phyloP scores from a whole-genome alignment of 2,329 filamentous ascomycete genomes.

The Penicillium sp. region DNA sequence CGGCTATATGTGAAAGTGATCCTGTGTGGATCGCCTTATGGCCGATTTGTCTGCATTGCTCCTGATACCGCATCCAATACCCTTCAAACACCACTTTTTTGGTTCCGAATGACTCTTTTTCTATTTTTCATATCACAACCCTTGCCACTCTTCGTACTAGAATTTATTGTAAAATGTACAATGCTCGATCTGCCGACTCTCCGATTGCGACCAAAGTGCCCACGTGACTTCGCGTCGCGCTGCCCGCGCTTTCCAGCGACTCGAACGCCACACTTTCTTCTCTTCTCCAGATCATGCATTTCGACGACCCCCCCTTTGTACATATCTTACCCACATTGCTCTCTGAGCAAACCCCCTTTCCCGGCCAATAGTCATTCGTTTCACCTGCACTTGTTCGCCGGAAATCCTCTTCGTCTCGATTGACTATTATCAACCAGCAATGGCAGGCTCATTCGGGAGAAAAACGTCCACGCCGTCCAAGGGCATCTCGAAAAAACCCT shows the following conservation, averaged over 20 bases:
- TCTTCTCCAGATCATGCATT: slow-evolving; percentile 2
- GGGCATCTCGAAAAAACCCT: slow-evolving; percentile 15
- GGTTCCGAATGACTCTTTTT: background rate
- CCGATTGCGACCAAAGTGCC: background rate
- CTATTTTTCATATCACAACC: background rate
- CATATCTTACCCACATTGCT: slow-evolving; percentile 6
- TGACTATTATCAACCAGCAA: slow-evolving; percentile 7
- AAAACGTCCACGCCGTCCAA: slow-evolving; percentile 33
- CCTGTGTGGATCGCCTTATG: background rate
- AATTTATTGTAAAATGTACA: background rate
- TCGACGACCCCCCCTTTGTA: slow-evolving; percentile 15
- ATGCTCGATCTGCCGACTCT: background rate
- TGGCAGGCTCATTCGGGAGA: slow-evolving; percentile 29
- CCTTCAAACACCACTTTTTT: slow-evolving; percentile 3
- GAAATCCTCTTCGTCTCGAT: background rate
- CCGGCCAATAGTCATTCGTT: background rate
- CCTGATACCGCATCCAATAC: slow-evolving; percentile 11
- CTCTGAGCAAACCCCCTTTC: background rate
- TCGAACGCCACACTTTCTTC: slow-evolving; percentile 10
- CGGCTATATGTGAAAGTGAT: background rate
- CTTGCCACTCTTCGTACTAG: background rate
- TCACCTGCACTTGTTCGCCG: background rate
- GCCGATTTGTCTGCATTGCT: slow-evolving; percentile 1
- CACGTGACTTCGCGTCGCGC: slow-evolving; percentile 34
- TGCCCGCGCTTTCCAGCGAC: slow-evolving; percentile 13